Conservation (phyloP, 257 asterid species). For the Przewalskia tangutica region DNA sequence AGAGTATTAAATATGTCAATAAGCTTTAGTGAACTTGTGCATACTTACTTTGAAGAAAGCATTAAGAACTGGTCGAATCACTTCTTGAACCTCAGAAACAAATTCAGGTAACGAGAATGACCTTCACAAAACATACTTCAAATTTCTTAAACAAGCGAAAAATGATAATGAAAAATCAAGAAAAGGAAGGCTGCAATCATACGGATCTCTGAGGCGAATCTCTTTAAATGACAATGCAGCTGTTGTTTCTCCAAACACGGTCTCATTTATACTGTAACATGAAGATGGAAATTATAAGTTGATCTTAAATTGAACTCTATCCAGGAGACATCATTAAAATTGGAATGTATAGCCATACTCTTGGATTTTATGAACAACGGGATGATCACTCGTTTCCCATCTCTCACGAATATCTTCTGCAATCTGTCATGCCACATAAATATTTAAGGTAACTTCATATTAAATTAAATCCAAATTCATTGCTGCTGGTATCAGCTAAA, state of each 20-base stretch:
- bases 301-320: neutral
- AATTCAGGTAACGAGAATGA: constrained; percentile 86
- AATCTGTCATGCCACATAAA: constrained; percentile 36
- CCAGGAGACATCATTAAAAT: neutral
- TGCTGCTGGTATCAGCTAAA: neutral
- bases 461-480: neutral
- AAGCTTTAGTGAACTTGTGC: neutral
- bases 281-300: constrained; percentile 11
- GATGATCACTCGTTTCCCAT: constrained; percentile 96
- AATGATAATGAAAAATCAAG: neutral
- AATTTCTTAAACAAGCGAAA: constrained; percentile 4
- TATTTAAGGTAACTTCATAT: neutral
- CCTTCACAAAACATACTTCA: constrained; percentile 25
- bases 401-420: constrained; percentile 90
- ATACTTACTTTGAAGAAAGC: constrained; percentile 81
- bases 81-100: constrained; percentile 93
- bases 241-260: constrained; percentile 91
- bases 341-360: constrained; percentile 40
- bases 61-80: constrained; percentile 71
- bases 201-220: constrained; percentile 93
- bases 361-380: constrained; percentile 86
- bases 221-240: constrained; percentile 91
- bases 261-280: constrained; percentile 64
- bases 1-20: constrained; percentile 1
- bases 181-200: constrained; percentile 17